These are phyloP conservation scores for Lithocarpus polystachyus DNA, from an alignment of 306 rosid species.

Conservation along the genomic window DNA sequence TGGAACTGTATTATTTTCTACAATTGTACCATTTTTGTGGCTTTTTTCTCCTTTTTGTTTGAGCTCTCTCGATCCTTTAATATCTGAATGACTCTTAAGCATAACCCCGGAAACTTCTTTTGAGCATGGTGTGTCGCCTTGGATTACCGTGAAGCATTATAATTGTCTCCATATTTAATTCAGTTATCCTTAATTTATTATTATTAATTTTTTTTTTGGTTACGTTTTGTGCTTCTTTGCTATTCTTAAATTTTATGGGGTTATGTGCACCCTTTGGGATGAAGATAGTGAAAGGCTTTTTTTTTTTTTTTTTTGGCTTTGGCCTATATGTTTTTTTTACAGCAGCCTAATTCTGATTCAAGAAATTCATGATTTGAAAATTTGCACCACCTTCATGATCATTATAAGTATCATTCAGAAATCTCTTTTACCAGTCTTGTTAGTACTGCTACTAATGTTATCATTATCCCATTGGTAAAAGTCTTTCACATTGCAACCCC, in stretches of 20 bases:
- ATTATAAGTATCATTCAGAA: constrained; percentile 31
- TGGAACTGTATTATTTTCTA: constrained; percentile 60
- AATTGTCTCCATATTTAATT: constrained; percentile 31
- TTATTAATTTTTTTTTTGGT: not conserved
- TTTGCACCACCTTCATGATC: constrained; percentile 46
- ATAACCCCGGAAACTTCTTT: constrained; percentile 25
- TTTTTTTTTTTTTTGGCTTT: constrained; percentile 33
- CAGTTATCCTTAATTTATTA: constrained; percentile 24
- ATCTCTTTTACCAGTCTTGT: constrained; percentile 42
- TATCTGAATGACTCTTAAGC: constrained; percentile 40
- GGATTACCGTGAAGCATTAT: constrained; percentile 36
- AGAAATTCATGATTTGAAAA: constrained; percentile 40
- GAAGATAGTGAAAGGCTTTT: constrained; percentile 47
- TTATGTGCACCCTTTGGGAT: constrained; percentile 39
- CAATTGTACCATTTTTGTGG: constrained; percentile 47
- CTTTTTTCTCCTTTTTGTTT: constrained; percentile 56
- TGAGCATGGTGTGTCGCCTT: constrained; percentile 39
- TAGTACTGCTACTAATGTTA: constrained; percentile 43
- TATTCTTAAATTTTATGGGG: constrained; percentile 40
- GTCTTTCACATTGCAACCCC: constrained; percentile 49
- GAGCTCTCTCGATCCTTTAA: constrained; percentile 45
- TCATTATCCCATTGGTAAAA: constrained; percentile 46
- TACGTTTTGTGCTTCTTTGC: constrained; percentile 34
- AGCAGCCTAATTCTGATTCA: constrained; percentile 37
- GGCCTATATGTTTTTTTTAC: constrained; percentile 37